A percentile compares a stretch with the other conserved stretches of the same genome.
Evolutionary conservation across 495 filamentous ascomycete genomes (phyloP).

Genomic region (Penicillium salamii): DNA sequence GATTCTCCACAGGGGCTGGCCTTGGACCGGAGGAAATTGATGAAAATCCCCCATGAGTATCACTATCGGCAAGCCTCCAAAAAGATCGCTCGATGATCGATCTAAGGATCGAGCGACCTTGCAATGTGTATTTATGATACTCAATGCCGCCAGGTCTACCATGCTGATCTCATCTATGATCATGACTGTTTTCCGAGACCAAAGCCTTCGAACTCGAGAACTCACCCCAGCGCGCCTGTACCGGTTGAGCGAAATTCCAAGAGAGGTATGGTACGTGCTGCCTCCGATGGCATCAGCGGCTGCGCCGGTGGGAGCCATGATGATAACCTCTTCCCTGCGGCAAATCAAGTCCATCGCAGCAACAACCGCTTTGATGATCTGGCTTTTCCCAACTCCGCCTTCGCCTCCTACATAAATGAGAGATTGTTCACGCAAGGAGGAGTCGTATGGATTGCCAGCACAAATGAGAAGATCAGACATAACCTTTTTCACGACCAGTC

Average conservation of each 20-base stretch:
- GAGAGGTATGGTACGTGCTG: slow-evolving; percentile 4
- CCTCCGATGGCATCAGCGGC: slow-evolving; percentile 5
- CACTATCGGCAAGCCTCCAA: too few species aligned
- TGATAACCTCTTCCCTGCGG: slow-evolving; percentile 5
- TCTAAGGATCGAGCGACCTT: background rate
- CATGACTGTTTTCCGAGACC: slow-evolving; percentile 3
- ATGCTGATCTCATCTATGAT: slow-evolving; percentile 7
- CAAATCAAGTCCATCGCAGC: slow-evolving; percentile 6
- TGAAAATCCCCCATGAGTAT: too few species aligned
- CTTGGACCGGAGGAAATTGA: too few species aligned
- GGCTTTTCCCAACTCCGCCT: slow-evolving; percentile 2
- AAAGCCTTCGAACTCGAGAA: background rate
- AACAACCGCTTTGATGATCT: slow-evolving; percentile 4
- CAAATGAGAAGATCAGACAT: too few species aligned
- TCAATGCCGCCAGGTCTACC: background rate
- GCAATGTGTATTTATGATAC: background rate
- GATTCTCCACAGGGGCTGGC: too few species aligned
- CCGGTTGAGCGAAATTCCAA: slow-evolving; percentile 3
- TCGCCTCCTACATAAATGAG: slow-evolving; percentile 6
- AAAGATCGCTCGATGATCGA: too few species aligned
- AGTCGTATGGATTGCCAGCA: too few species aligned
- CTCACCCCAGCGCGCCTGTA: background rate
- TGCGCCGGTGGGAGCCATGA: slow-evolving; percentile 4
- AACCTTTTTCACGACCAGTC: too few species aligned
- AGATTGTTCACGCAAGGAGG: background rate